phyloP scores from a whole-genome alignment of 2,329 filamentous ascomycete genomes.

The Pleoardoris graminearum region DNA sequence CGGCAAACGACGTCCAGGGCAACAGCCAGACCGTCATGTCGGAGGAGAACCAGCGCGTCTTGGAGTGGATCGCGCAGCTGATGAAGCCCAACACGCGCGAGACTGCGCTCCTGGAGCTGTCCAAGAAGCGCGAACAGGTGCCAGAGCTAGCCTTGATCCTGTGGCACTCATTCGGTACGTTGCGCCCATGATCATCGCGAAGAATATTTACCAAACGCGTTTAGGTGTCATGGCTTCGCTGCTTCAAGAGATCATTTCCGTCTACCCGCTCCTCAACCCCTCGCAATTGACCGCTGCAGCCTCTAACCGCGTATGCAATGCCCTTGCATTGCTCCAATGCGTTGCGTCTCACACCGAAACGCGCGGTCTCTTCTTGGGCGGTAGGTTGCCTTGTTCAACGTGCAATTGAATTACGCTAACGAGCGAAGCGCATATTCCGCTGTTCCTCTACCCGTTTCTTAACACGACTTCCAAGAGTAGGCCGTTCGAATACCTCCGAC shows the following conservation, averaged over 20 bases:
- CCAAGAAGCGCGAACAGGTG: constrained; percentile 98
- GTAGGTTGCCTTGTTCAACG: constrained; percentile 51
- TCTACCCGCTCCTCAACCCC: constrained; percentile 94
- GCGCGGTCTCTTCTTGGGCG: constrained; percentile 87
- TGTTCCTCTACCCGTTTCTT: constrained; percentile 96
- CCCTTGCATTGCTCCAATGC: constrained; percentile 91
- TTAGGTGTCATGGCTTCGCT: constrained; percentile 96
- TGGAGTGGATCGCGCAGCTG: constrained; percentile 89
- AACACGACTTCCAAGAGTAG: constrained; percentile 98
- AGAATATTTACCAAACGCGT: constrained; percentile 19
- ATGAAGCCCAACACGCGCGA: constrained; percentile 86
- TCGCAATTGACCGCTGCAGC: constrained; percentile 97
- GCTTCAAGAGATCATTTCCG: constrained; percentile 97
- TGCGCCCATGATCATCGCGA: background rate
- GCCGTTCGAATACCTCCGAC: constrained; percentile 93
- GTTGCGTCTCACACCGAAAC: constrained; percentile 98
- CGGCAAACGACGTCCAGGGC: constrained; percentile 45
- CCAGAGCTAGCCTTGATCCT: constrained; percentile 93
- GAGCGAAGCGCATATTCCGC: constrained; percentile 81
- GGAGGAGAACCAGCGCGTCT: constrained; percentile 90
- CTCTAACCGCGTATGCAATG: constrained; percentile 96
- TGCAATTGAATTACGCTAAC: constrained; percentile 17
- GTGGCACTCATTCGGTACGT: constrained; percentile 94
- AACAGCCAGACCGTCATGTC: constrained; percentile 60
- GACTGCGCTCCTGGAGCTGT: constrained; percentile 88